Evolutionary conservation across 1,139 yeast genomes (phyloP).

Genomic region (Neolecta irregularis): DNA sequence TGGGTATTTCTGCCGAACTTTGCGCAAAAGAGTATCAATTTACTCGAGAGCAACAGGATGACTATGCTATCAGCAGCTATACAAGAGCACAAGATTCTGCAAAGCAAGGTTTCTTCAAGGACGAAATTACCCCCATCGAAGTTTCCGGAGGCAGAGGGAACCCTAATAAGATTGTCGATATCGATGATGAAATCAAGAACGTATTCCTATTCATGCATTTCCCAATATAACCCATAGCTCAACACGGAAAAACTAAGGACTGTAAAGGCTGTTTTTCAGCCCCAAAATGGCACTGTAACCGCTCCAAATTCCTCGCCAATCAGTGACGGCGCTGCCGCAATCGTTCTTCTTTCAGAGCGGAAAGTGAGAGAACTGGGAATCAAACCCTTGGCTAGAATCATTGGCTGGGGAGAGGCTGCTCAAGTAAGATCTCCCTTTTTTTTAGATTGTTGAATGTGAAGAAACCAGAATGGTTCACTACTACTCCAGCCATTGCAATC

Average conservation of each 20-base stretch:
- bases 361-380: conserved; percentile 72
- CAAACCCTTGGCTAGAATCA: conserved; percentile 72
- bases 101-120: conserved; percentile 61
- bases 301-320: conserved; percentile 93
- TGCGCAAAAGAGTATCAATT: conserved; percentile 62
- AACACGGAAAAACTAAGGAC: conserved; percentile 57
- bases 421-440: conserved; percentile 27
- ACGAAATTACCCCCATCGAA: conserved; percentile 80
- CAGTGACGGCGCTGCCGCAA: conserved; percentile 96
- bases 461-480: conserved; percentile 78
- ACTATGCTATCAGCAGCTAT: conserved; percentile 75
- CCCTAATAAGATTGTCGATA: conserved; percentile 56
- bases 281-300: conserved; percentile 79
- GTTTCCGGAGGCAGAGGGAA: conserved; percentile 86
- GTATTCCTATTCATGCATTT: not conserved
- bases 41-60: conserved; percentile 64
- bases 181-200: conserved; percentile 59
- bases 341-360: conserved; percentile 65
- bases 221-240: conserved; percentile 38
- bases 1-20: conserved; percentile 96
- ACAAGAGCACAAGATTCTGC: conserved; percentile 69
- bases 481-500: conserved; percentile 84
- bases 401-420: conserved; percentile 98
- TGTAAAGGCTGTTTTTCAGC: conserved; percentile 87
- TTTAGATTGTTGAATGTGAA: not conserved